Conservation (phyloP, 108 stramenopile species). For the Cylindrotheca fusiformis region DNA sequence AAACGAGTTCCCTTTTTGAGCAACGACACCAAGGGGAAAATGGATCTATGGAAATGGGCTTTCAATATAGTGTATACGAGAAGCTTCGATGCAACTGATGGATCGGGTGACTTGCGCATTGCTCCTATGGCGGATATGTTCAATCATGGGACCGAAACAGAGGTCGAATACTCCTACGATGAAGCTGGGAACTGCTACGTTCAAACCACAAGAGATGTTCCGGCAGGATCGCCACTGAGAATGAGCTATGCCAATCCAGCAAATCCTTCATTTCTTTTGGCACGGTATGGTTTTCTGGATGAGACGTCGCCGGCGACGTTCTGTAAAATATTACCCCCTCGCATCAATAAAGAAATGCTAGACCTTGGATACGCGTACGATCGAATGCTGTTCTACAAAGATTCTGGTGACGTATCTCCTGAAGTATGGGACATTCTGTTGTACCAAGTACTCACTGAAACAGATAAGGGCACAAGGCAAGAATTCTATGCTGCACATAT, state of each 20-base stretch:
- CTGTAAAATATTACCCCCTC: slow-evolving; percentile 53
- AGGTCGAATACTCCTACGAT: slow-evolving; percentile 48
- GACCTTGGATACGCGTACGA: slow-evolving; percentile 51
- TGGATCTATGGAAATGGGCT: slow-evolving; percentile 44
- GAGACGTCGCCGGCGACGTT: slow-evolving; percentile 60
- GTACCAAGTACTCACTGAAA: slow-evolving; percentile 28
- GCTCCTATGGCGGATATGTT: slow-evolving; percentile 63
- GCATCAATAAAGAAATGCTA: slow-evolving; percentile 37
- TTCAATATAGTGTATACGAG: slow-evolving; percentile 47
- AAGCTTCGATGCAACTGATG: slow-evolving; percentile 3
- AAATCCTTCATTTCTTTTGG: slow-evolving; percentile 50
- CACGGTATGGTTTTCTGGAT: slow-evolving; percentile 60
- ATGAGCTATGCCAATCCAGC: slow-evolving; percentile 54
- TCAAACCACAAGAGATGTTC: slow-evolving; percentile 7
- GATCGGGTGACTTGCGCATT: slow-evolving; percentile 28
- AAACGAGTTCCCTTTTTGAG: slow-evolving; percentile 20
- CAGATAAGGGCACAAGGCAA: slow-evolving; percentile 13
- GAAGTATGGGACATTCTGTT: slow-evolving; percentile 63
- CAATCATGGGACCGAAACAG: slow-evolving; percentile 59
- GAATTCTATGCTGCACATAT: slow-evolving; percentile 49
- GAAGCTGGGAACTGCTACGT: slow-evolving; percentile 51
- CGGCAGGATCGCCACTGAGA: slow-evolving; percentile 43
- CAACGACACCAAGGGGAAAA: slow-evolving; percentile 36
- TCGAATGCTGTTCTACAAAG: slow-evolving; percentile 60
- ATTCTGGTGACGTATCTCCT: slow-evolving; percentile 58